Base-by-base conservation (phyloP, 352 stramenopile species). In the Phytophthora hibernalis region DNA sequence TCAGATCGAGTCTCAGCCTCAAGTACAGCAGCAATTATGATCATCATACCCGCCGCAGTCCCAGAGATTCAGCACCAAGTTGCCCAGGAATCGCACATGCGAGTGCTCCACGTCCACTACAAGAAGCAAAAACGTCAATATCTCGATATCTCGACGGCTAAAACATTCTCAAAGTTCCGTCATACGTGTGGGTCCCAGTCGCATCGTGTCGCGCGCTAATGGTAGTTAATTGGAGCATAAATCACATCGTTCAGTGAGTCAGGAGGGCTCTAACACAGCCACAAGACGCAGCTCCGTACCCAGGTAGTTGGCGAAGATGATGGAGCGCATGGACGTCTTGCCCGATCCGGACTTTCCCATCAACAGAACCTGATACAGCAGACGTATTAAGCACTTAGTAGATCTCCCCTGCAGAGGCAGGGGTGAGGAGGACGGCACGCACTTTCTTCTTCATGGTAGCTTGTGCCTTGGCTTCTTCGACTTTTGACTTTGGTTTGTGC, bases 261-360 rank as follows among this genome's bases (percentile, higher is more conserved):
- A 2, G 42, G 15, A 26, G 10, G 9, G 40, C 18, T 50, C 24
- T 11, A 45, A 47, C 7, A 11, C n/a, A 47, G 40, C 40, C 9
- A 16, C 18, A 28, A 0, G 9, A 45, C 16, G 38, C n/a, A 38
- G 9, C 1, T 24, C 35, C 35, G 15, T 72, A 96, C 85, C 97
- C 57, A 99, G 75, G 80, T 99, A 99, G 84, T 99, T 99, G 65
- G 98, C 98, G 76, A 99, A 99, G 74, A 99, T 99, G 67, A 99
- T 99, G 50, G 93, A 98, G 56, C 98, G 80, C 98, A 99, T 99
- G 54, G 97, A 99, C 52, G 97, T 99, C 82, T 99, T 99, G 66
- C 97, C 97, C 18, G 91, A 95, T 42, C 95, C 93, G 44, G 90
- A 98, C 74, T 98, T 98, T 63, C 96, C 96, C 93, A 99, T 98